These are phyloP conservation scores for Yamadazyma spencermartinsiae DNA, from an alignment of 1,139 yeast species.

Conservation along the genomic window DNA sequence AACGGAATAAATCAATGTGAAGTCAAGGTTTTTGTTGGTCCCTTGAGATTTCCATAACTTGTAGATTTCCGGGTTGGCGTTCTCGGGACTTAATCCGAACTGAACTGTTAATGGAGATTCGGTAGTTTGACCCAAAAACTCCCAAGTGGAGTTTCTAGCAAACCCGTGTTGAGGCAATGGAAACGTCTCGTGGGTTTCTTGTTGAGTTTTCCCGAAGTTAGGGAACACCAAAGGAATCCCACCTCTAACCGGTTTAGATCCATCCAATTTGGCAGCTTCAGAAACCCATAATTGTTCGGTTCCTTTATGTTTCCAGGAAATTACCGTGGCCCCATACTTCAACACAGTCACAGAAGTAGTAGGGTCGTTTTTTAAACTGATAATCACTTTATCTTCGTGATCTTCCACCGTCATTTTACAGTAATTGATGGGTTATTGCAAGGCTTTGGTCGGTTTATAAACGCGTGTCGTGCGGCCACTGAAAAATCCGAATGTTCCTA, in stretches of 20 bases:
- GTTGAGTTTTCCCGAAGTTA: slow-evolving; percentile 74
- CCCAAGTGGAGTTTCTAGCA: slow-evolving; percentile 90
- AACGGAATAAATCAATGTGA: slow-evolving; percentile 73
- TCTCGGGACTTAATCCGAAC: slow-evolving; percentile 86
- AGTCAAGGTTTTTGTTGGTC: slow-evolving; percentile 51
- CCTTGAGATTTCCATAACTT: slow-evolving; percentile 31
- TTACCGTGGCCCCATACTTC: slow-evolving; percentile 85
- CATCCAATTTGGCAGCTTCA: slow-evolving; percentile 79
- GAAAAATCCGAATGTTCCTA: no score
- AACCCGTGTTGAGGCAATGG: slow-evolving; percentile 92
- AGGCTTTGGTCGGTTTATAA: neutral
- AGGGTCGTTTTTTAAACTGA: slow-evolving; percentile 56
- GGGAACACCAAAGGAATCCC: slow-evolving; percentile 97
- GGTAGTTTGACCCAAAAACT: slow-evolving; percentile 80
- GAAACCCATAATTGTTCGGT: slow-evolving; percentile 69
- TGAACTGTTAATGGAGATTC: slow-evolving; percentile 65
- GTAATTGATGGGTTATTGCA: neutral
- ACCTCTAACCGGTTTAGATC: slow-evolving; percentile 91
- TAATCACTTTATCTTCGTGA: slow-evolving; percentile 58
- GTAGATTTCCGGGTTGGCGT: slow-evolving; percentile 66
- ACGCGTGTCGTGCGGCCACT: neutral
- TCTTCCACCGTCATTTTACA: slow-evolving; percentile 46
- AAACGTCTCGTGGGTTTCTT: slow-evolving; percentile 36
- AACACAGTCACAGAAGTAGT: slow-evolving; percentile 63
- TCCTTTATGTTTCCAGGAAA: slow-evolving; percentile 73